A percentile compares a stretch with the other conserved stretches of the same genome.
phyloP scores from a whole-genome alignment of 495 filamentous ascomycete genomes.

The Penicillium parvum region DNA sequence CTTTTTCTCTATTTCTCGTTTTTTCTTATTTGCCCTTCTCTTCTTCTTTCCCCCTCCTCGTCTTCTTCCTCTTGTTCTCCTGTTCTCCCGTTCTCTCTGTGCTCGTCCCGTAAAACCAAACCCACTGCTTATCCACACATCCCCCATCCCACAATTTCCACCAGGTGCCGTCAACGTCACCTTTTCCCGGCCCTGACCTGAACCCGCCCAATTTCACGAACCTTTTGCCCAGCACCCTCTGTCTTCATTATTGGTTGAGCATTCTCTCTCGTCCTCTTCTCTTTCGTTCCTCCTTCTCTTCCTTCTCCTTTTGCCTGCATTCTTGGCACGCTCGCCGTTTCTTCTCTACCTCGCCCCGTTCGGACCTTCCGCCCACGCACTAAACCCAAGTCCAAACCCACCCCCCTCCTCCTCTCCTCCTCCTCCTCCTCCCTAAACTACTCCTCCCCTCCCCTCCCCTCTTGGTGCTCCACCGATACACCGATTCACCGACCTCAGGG shows the following conservation, averaged over 20 bases:
- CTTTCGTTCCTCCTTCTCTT: conserved; percentile 5
- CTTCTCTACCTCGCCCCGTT: conserved; percentile 23
- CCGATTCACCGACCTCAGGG: conserved; percentile 17
- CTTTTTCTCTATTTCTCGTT: not conserved
- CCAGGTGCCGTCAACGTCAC: conserved; percentile 12
- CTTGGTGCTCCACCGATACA: conserved; percentile 20
- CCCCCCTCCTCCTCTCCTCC: conserved; percentile 17
- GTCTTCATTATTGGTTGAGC: conserved; percentile 7
- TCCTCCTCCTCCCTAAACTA: conserved; percentile 18
- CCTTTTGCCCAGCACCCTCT: not conserved
- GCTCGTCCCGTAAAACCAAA: conserved; percentile 2
- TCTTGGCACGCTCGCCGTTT: conserved; percentile 26
- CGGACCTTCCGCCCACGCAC: conserved; percentile 30
- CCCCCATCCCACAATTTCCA: not conserved
- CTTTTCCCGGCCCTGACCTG: conserved; percentile 3
- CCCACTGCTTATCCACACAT: not conserved
- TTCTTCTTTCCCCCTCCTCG: not conserved
- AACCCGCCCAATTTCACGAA: conserved; percentile 4
- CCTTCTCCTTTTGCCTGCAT: conserved; percentile 11
- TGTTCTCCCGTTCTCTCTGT: not conserved
- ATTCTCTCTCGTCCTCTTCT: conserved; percentile 5
- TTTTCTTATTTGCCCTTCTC: not conserved
- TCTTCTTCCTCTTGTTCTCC: not conserved
- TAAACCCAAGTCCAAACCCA: too few relatives aligned
- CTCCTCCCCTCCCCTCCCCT: conserved; percentile 20